These are phyloP conservation scores for Colletotrichum sp. DNA, from an alignment of 2,329 filamentous ascomycete genomes.

Conservation along the genomic window DNA sequence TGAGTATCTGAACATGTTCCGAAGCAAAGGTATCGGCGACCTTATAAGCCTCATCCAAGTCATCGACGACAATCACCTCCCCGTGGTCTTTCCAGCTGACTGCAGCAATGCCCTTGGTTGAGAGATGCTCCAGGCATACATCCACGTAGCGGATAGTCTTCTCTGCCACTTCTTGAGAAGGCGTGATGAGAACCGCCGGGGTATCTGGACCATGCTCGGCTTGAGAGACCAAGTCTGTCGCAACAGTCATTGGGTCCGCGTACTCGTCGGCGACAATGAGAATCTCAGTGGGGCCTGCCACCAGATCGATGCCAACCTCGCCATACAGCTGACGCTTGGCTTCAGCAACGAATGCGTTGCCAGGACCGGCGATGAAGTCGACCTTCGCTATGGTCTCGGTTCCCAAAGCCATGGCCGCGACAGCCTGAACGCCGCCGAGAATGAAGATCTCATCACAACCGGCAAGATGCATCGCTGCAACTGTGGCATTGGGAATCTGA, in stretches of 20 bases:
- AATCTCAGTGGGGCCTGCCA: conserved; percentile 59
- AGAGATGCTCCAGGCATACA: conserved; percentile 42
- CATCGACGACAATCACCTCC: conserved; percentile 48
- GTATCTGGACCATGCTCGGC: conserved; percentile 59
- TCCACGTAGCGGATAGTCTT: conserved; percentile 42
- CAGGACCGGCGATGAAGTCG: conserved; percentile 58
- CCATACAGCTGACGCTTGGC: conserved; percentile 59
- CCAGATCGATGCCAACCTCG: conserved; percentile 58
- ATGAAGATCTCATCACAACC: conserved; percentile 57
- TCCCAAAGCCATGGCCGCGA: conserved; percentile 56
- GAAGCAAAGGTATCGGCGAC: conserved; percentile 52
- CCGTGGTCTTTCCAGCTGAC: conserved; percentile 50
- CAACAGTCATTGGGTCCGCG: conserved; percentile 49
- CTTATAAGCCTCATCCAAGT: conserved; percentile 44
- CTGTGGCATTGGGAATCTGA: conserved; percentile 50
- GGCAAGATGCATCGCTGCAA: conserved; percentile 55
- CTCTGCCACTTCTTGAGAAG: conserved; percentile 40
- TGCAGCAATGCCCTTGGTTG: conserved; percentile 47
- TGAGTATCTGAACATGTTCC: conserved; percentile 59
- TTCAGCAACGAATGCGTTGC: conserved; percentile 60
- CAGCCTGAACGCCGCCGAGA: conserved; percentile 56
- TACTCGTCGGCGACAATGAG: conserved; percentile 53
- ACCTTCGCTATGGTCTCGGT: conserved; percentile 53
- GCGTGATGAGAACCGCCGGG: conserved; percentile 55
- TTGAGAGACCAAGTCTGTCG: conserved; percentile 52